Evolutionary conservation across 805 yeast species (phyloP), one percentile per base, ranked within the genome.

Genomic region (Kurtzmaniella cleridarum): DNA sequence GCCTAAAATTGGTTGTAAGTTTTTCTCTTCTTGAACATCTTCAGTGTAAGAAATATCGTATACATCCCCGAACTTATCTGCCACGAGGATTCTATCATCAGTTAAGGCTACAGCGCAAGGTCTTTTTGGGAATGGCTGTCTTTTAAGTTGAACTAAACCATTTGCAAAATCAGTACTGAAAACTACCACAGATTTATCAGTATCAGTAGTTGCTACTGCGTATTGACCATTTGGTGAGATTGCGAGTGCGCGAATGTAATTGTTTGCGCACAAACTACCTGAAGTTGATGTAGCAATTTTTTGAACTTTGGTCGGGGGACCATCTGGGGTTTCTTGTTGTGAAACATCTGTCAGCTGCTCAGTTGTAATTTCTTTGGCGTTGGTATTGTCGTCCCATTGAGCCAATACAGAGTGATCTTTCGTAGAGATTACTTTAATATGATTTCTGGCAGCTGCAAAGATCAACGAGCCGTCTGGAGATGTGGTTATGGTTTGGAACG

Each of bases 21-120:
- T 37, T 32, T 77, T 57, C 34, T 73, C 76, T 3, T 71, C 70
- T 36, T 57, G 60, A 2, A 64, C 57, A 1, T 72, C 50, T 1
- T 51, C 61, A 3, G 58, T 49, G 11, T 57, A 54, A 16, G 63
- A 64, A 29, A 87, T 66, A 1, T 73, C 59, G 57, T 86, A 93
- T 5, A 89, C 96, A 61, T 93, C 99, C 35, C 98, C 98, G 56
- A 91, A 93, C 65, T 93, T 93, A 59, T 93, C 98, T 15, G 95
- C 96, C 17, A 90, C 74, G 2, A 88, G 58, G 6, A 90, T 60
- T 11, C 64, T 61, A 6, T 53, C 46, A 42, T 75, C 78, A 41
- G 27, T 82, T 71, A 1, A 79, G 62, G 6, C 86, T 69, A 89
- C 69, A 1, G 96, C 81, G 48, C 88, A 82, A n/a, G 98, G 98